Evolutionary conservation across 1,284 basidiomycete genomes (phyloP).

Genomic region (Papiliotrema laurentii): DNA sequence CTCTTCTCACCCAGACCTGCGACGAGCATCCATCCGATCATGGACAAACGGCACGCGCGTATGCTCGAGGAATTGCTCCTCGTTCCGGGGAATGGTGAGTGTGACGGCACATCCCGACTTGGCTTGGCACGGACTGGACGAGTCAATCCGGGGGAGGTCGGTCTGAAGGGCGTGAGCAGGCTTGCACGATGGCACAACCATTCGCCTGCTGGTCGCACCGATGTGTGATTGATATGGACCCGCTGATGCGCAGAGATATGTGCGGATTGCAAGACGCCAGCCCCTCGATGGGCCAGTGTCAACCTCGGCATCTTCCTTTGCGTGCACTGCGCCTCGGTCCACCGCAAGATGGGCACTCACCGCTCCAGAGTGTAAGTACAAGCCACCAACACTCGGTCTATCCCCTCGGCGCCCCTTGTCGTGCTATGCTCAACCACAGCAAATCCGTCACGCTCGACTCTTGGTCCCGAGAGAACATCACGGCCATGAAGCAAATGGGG

Average conservation of each 20-base stretch:
- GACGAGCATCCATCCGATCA: no score
- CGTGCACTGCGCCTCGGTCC: constrained; percentile 38
- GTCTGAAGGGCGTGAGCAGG: no score
- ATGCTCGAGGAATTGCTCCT: constrained; percentile 43
- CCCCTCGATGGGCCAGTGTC: constrained; percentile 45
- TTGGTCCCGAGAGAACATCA: constrained; percentile 46
- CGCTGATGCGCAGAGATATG: constrained; percentile 34
- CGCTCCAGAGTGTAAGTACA: constrained; percentile 41
- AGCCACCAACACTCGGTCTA: neutral
- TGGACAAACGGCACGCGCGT: constrained; percentile 37
- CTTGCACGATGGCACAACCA: no score
- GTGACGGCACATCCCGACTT: neutral
- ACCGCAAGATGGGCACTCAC: constrained; percentile 47
- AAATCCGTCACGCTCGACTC: constrained; percentile 47
- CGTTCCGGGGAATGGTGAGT: constrained; percentile 44
- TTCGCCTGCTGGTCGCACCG: no score
- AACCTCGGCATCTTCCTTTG: constrained; percentile 46
- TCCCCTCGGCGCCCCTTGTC: neutral
- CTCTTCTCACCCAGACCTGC: no score
- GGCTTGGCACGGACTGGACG: no score
- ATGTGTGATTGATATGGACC: neutral
- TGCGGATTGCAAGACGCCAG: constrained; percentile 42
- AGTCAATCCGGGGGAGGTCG: no score
- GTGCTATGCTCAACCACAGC: constrained; percentile 11
- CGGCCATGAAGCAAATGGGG: constrained; percentile 34